A percentile compares a stretch with the other conserved stretches of the same genome.
Evolutionary conservation across 495 filamentous ascomycete species (phyloP).

Genomic region (Neurospora pannonica): DNA sequence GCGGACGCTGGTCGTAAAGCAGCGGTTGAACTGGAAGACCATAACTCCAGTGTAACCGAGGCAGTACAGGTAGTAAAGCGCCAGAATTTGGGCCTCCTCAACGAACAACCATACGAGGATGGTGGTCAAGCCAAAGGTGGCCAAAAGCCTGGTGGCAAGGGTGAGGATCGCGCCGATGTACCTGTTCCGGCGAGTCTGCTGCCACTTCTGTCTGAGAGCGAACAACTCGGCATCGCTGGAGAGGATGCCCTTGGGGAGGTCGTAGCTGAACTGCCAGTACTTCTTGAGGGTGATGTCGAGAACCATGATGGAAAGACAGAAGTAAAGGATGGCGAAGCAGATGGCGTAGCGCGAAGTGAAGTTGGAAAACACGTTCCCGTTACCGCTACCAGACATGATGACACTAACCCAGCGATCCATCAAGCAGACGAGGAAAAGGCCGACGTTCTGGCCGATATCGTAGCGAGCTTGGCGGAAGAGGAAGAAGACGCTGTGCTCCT

Average conservation of each 20-base stretch:
- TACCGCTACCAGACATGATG: slow-evolving; percentile 9
- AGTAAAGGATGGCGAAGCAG: slow-evolving; percentile 23
- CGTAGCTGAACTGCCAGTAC: slow-evolving; percentile 14
- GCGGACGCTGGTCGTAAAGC: slow-evolving; percentile 17
- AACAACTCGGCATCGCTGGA: slow-evolving; percentile 3
- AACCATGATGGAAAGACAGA: slow-evolving; percentile 16
- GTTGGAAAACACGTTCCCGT: slow-evolving; percentile 8
- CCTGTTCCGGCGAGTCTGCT: slow-evolving; percentile 5
- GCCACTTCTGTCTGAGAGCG: slow-evolving; percentile 5
- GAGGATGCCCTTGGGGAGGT: slow-evolving; percentile 13
- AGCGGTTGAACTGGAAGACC: slow-evolving; percentile 24
- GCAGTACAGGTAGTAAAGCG: slow-evolving; percentile 15
- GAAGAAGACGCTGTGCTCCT: slow-evolving; percentile 24
- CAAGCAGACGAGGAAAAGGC: slow-evolving; percentile 20
- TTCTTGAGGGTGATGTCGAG: slow-evolving; percentile 14
- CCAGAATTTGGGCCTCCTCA: slow-evolving; percentile 2
- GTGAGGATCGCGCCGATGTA: slow-evolving; percentile 6
- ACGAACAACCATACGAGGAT: slow-evolving; percentile 16
- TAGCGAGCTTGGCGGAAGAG: slow-evolving; percentile 17
- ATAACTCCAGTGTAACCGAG: slow-evolving; percentile 18
- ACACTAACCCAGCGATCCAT: slow-evolving; percentile 25
- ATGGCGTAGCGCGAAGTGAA: slow-evolving; percentile 19
- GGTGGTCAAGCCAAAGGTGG: slow-evolving; percentile 12
- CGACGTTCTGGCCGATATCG: slow-evolving; percentile 20
- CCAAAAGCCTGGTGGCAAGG: slow-evolving; percentile 6